Conservation (phyloP, 2,329 filamentous ascomycete species). For the Scleromitrula shiraiana region DNA sequence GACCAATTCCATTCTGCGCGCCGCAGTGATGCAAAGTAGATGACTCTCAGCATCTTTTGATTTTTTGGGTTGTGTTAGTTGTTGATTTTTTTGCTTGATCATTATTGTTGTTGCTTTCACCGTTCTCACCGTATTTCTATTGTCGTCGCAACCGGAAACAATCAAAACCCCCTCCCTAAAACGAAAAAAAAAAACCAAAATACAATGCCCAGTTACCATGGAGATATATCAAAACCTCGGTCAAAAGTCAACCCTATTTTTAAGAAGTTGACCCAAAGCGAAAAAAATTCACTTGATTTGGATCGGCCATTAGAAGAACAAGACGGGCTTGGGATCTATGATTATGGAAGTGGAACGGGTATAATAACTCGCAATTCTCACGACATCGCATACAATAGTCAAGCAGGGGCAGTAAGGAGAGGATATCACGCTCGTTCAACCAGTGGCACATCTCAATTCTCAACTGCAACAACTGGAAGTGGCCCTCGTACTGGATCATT, state of each 20-base stretch:
- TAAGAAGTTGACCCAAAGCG: constrained; percentile 45
- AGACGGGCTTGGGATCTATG: constrained; percentile 32
- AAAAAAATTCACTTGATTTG: constrained; percentile 56
- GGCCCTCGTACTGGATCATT: constrained; percentile 37
- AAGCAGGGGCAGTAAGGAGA: constrained; percentile 17
- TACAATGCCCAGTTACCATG: constrained; percentile 23
- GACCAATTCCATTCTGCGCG: constrained; percentile 5
- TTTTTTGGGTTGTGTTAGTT: constrained; percentile 1
- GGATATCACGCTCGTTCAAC: constrained; percentile 46
- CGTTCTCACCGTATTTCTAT: neutral
- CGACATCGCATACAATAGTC: constrained; percentile 21
- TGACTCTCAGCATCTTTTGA: constrained; percentile 4
- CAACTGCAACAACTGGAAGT: constrained; percentile 47
- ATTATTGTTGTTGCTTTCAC: constrained; percentile 1
- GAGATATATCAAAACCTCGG: constrained; percentile 21
- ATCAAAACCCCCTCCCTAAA: neutral
- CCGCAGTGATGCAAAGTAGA: constrained; percentile 14
- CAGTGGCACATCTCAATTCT: constrained; percentile 46
- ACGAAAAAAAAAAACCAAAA: neutral
- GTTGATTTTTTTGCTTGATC: neutral
- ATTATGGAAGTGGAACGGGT: constrained; percentile 24
- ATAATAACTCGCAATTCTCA: constrained; percentile 20
- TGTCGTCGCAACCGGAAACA: neutral
- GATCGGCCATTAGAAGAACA: constrained; percentile 53
- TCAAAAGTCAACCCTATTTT: constrained; percentile 47